A percentile compares a stretch with the other conserved stretches of the same genome.
phyloP scores from a whole-genome alignment of 1,284 basidiomycete species.

The Trametes pubescens region DNA sequence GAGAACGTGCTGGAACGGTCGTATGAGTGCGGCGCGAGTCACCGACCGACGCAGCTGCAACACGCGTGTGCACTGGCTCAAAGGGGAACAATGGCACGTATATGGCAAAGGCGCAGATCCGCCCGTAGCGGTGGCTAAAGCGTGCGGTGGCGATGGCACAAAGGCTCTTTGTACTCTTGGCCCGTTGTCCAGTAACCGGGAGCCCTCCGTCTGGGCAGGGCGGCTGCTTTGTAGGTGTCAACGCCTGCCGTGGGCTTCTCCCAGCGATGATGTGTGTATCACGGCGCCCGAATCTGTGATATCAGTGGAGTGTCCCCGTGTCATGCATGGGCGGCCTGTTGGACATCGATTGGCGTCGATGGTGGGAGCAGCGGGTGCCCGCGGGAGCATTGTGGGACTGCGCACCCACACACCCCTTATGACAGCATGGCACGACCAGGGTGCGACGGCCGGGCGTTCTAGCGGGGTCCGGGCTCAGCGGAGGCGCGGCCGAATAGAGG shows the following conservation, averaged over 20 bases:
- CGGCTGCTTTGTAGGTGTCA: slow-evolving; percentile 1
- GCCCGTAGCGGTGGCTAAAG: slow-evolving; percentile 6
- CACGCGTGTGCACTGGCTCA: background rate
- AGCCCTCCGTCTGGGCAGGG: background rate
- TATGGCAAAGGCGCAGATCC: slow-evolving; percentile 14
- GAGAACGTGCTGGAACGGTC: background rate
- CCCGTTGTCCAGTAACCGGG: slow-evolving; percentile 11
- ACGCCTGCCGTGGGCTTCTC: background rate
- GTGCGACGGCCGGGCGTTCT: background rate
- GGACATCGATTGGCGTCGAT: slow-evolving; percentile 16
- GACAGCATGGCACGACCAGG: slow-evolving; percentile 6
- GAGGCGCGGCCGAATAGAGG: background rate
- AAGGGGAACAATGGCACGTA: slow-evolving; percentile 10
- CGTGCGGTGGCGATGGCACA: background rate
- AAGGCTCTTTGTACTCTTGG: slow-evolving; percentile 15
- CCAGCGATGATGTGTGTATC: background rate
- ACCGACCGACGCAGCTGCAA: background rate
- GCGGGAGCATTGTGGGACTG: slow-evolving; percentile 2
- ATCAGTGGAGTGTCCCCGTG: slow-evolving; percentile 10
- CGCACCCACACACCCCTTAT: background rate
- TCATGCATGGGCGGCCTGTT: slow-evolving; percentile 10
- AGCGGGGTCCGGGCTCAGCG: background rate
- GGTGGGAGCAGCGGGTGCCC: background rate
- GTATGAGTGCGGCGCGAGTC: background rate
- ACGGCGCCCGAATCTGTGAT: slow-evolving; percentile 14